Percentiles rank a stretch among this genome's conserved stretches.
Evolutionary conservation across 495 filamentous ascomycete species (phyloP).

Genomic region (Penicillium verhagenii): DNA sequence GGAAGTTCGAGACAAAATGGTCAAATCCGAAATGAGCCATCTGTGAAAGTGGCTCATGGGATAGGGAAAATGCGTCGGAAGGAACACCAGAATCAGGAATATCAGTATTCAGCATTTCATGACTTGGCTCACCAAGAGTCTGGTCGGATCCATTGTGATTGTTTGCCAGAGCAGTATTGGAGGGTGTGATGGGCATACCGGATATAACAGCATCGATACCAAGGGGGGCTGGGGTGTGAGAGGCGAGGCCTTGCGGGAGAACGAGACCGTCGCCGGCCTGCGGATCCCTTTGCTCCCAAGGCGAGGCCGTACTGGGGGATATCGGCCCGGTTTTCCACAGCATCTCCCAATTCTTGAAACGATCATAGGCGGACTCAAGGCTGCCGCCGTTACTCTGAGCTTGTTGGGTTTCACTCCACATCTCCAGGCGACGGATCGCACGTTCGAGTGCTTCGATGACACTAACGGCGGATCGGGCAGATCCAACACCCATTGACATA

Average conservation of each 20-base stretch:
- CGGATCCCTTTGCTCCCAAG: conserved; percentile 18
- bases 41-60: conserved; percentile 33
- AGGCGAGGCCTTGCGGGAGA: conserved; percentile 12
- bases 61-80: conserved; percentile 31
- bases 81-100: conserved; percentile 24
- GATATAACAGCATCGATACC: conserved; percentile 9
- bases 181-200: conserved; percentile 16
- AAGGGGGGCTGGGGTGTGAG: conserved; percentile 10
- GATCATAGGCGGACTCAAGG: conserved; percentile 47
- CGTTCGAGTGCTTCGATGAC: conserved; percentile 53
- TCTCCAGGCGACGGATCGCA: conserved; percentile 45
- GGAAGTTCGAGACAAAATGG: conserved; percentile 48
- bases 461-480: conserved; percentile 49
- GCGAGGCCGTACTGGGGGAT: conserved; percentile 30
- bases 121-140: conserved; percentile 6
- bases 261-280: conserved; percentile 20
- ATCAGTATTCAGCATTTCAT: conserved; percentile 22
- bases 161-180: conserved; percentile 11
- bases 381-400: conserved; percentile 29
- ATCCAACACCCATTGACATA: conserved; percentile 52
- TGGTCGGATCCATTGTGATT: conserved; percentile 14
- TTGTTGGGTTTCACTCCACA: conserved; percentile 39
- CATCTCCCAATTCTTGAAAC: conserved; percentile 54
- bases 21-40: conserved; percentile 45
- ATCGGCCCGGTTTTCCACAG: conserved; percentile 51